Base-by-base conservation (phyloP, 2,329 filamentous ascomycete species). In the Nigrospora oryzae region DNA sequence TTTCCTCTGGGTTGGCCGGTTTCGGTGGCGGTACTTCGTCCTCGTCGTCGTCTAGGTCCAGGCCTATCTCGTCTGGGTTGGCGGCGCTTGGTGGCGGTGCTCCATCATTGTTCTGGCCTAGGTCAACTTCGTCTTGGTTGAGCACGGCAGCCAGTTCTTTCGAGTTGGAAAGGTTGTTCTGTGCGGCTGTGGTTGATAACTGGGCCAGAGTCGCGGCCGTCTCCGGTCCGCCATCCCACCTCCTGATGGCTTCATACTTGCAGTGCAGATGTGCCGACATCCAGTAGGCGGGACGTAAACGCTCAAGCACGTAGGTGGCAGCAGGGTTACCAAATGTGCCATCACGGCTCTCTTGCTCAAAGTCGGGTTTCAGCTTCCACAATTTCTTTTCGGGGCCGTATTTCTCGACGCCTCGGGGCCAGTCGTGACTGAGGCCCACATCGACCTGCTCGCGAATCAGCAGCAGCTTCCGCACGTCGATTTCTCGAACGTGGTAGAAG, bases 181-280 rank as follows among this genome's bases (percentile, higher is more conserved):
- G 23, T 4, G 23, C 23, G 23, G 23, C 16, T 4, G 40, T 16
- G 5, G 14, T 3, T 5, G 19, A 15, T 3, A 14, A 31, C 6
- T 36, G 32, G 19, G 19, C 19, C 19, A 6, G 4, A 7, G 2
- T 7, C 23, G n/a, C 17, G 11, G 34, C 14, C 15, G 16, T 38
- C 36, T 38, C 17, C 4, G 14, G 15, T 17, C n/a, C 31, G 13
- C 15, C 28, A 19, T 63, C 51, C 46, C 81, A 83, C n/a, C 51
- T 67, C 59, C 77, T 84, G 50, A 80, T 62, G 1, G 90, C 93
- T 1, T 83, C 66, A 60, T 85, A 97, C 59, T 91, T 94, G 69
- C 86, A 83, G 64, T 98, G 93, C 67, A 97, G 66, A 64, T 98
- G 93, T 3, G 90, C 93, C 34, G 86, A 84, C 61, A 97, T 96